phyloP scores from a whole-genome alignment of 1,139 yeast genomes.

The Kluyveromyces sp. region DNA sequence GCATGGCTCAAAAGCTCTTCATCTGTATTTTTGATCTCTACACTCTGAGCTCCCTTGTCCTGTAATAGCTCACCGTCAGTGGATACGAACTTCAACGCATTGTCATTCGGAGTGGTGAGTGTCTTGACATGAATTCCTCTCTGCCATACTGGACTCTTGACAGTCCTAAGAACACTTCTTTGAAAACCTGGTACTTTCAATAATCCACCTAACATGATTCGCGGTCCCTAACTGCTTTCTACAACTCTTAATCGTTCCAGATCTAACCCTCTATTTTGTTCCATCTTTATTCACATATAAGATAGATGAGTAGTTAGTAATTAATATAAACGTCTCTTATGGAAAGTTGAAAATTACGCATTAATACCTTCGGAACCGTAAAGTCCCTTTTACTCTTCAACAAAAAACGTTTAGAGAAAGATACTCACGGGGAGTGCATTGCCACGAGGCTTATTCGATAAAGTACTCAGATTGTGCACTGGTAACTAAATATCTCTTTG shows the following conservation, averaged over 20 bases:
- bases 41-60: constrained; percentile 48
- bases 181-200: background rate
- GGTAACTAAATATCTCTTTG: no score
- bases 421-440: no score
- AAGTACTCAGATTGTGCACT: no score
- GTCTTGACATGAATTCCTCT: constrained; percentile 42
- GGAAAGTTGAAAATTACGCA: background rate
- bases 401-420: no score
- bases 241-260: no score
- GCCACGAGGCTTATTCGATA: no score
- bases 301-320: background rate
- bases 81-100: constrained; percentile 87
- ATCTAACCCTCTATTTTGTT: background rate
- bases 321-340: background rate
- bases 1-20: constrained; percentile 60
- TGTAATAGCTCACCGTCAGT: constrained; percentile 48
- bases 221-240: background rate
- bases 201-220: background rate
- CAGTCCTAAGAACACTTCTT: background rate
- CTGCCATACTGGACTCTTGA: background rate
- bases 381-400: no score
- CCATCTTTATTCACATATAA: background rate
- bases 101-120: constrained; percentile 78
- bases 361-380: background rate
- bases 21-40: constrained; percentile 45